Percentiles rank a stretch among this genome's conserved stretches.
These are phyloP conservation scores for Lentinus brumalis DNA, from an alignment of 768 basidiomycete genomes.

Conservation along the genomic window DNA sequence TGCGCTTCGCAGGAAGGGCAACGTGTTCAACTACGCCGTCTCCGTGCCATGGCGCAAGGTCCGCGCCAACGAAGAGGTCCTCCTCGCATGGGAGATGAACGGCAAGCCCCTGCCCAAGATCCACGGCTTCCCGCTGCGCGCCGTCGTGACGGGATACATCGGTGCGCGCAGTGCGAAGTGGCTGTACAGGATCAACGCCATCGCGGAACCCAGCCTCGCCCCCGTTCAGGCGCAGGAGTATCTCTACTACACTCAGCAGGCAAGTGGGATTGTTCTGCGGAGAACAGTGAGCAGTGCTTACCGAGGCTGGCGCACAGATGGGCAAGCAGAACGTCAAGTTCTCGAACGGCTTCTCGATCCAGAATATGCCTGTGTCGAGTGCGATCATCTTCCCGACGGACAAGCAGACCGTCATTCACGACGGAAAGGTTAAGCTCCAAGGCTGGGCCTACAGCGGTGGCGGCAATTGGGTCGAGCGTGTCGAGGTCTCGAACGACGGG, in stretches of 20 bases:
- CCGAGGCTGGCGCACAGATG: slow-evolving; percentile 31
- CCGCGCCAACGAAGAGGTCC: slow-evolving; percentile 47
- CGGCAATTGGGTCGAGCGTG: slow-evolving; percentile 57
- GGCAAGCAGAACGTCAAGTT: slow-evolving; percentile 56
- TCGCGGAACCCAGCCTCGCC: slow-evolving; percentile 49
- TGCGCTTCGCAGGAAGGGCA: slow-evolving; percentile 31
- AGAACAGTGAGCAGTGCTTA: background rate
- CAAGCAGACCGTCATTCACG: slow-evolving; percentile 49
- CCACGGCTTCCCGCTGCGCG: slow-evolving; percentile 52
- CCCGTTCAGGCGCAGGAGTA: slow-evolving; percentile 58
- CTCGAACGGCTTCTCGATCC: slow-evolving; percentile 58
- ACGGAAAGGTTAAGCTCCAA: slow-evolving; percentile 45
- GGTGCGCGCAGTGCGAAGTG: slow-evolving; percentile 58
- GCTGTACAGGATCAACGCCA: slow-evolving; percentile 54
- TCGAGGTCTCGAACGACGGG: slow-evolving; percentile 56
- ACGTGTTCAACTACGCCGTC: slow-evolving; percentile 47
- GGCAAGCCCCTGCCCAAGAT: slow-evolving; percentile 50
- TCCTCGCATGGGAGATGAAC: slow-evolving; percentile 59
- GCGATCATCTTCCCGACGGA: slow-evolving; percentile 49
- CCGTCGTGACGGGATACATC: slow-evolving; percentile 55
- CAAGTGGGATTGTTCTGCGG: slow-evolving; percentile 14
- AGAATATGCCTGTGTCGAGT: slow-evolving; percentile 61
- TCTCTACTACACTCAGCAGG: slow-evolving; percentile 52
- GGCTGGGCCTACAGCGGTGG: slow-evolving; percentile 36
- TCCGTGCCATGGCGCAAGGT: slow-evolving; percentile 53